Evolutionary conservation across 2,329 filamentous ascomycete genomes (phyloP), one percentile per base, ranked within the genome.

Genomic region (Fusarium chaquense): DNA sequence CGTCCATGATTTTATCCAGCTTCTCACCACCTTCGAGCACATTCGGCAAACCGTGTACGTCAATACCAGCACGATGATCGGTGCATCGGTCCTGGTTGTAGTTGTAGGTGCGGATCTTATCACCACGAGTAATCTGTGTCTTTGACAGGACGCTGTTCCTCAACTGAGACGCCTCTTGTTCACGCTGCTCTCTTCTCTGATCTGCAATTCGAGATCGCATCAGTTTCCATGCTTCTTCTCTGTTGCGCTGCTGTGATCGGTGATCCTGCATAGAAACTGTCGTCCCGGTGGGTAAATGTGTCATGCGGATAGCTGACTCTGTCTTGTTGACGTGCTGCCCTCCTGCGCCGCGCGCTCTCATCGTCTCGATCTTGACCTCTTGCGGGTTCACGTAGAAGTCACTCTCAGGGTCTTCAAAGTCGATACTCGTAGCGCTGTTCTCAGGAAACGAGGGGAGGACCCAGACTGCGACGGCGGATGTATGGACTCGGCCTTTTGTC

Each of bases 271-370:
- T 97, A 15, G 90, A 91, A 16, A 98, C 94, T 3, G 93, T 89
- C 1, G 90, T 96, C 45, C 92, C 92, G 1, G 94, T 97, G 3
- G 96, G 96, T 9, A 91, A 81, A 82, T 99, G 96, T 3, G 94
- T 98, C 75, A 99, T 85, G 12, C 96, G 91, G 65, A 99, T 93
- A 5, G 96, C 96, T 32, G 93, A 97, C 82, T 99, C 96, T 0
- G 96, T 99, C 79, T 95, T 98, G 82, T 99, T 99, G 77, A 99
- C 96, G 81, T 99, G 96, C 82, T 99, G 96, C 1, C 96, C 96
- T 33, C 96, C 96, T 1, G 96, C 95, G 63, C 96, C 96, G 46
- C 93, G 85, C 0, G 96, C 94, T 18, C 94, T 88, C 94, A 98
- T 97, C 65, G 94, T 93, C 77, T 99, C 96, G 22, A 89, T 84